A percentile compares a stretch with the other conserved stretches of the same genome.
Conservation (phyloP, 495 filamentous ascomycete species). For the Xylaria intraflava region DNA sequence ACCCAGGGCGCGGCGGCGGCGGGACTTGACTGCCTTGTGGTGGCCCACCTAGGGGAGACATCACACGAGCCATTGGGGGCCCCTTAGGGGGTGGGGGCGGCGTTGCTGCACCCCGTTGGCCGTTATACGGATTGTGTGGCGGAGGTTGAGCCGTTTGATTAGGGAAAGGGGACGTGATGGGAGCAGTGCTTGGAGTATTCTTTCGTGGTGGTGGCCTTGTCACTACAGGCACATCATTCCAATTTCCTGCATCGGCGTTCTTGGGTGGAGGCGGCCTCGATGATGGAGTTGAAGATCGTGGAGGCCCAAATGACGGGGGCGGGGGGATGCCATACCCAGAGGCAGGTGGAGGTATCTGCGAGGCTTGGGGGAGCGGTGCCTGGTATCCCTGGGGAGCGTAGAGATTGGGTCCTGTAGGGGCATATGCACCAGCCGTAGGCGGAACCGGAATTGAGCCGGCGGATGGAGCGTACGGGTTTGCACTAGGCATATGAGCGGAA, state of each 20-base stretch:
- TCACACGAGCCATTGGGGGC: constrained; percentile 43
- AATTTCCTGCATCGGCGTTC: constrained; percentile 63
- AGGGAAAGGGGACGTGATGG: constrained; percentile 60
- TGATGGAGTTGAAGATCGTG: constrained; percentile 52
- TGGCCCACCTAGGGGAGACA: constrained; percentile 45
- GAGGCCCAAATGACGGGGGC: constrained; percentile 30
- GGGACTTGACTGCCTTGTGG: constrained; percentile 45
- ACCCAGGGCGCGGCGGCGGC: constrained; percentile 47
- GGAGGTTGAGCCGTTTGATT: constrained; percentile 50
- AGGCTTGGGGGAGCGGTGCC: constrained; percentile 19
- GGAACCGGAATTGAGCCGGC: constrained; percentile 26
- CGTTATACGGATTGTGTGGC: constrained; percentile 30
- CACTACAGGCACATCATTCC: constrained; percentile 94
- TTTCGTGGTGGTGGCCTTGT: constrained; percentile 64
- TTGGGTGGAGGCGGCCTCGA: constrained; percentile 59
- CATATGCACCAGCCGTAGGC: constrained; percentile 11
- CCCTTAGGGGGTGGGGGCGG: constrained; percentile 44
- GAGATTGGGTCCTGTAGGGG: constrained; percentile 25
- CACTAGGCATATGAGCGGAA: constrained; percentile 32
- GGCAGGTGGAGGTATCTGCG: constrained; percentile 21
- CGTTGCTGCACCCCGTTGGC: constrained; percentile 17
- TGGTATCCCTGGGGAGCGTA: constrained; percentile 34
- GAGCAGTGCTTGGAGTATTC: constrained; percentile 58
- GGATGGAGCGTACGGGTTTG: constrained; percentile 59
- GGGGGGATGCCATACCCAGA: constrained; percentile 32